Conservation (phyloP, 179 eudicot species). For the Drosera spatulata region DNA sequence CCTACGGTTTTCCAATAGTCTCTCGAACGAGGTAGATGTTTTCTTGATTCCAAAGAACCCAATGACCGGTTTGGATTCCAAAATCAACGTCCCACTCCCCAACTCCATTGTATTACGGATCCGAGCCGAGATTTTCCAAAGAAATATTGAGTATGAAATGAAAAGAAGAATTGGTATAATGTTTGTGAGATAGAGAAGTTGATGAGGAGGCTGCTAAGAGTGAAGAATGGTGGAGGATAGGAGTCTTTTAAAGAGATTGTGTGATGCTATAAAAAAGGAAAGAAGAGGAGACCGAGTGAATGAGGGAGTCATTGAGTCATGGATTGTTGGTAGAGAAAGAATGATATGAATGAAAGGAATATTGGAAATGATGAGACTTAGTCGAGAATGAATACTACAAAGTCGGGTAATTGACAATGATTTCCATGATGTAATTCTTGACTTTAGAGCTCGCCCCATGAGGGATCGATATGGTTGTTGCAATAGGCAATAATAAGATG, state of each 20-base stretch:
- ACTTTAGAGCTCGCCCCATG: too few relatives aligned
- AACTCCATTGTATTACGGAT: not conserved
- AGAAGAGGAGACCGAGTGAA: not conserved
- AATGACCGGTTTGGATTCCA: not conserved
- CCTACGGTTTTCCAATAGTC: not conserved
- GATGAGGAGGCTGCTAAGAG: not conserved
- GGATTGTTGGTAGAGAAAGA: not conserved
- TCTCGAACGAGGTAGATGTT: not conserved
- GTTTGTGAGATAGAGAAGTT: not conserved
- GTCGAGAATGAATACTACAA: not conserved
- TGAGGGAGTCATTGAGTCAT: not conserved
- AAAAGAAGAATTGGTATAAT: not conserved
- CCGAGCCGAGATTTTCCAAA: not conserved
- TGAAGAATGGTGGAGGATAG: not conserved
- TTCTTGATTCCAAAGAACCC: not conserved
- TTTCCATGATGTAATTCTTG: too few relatives aligned
- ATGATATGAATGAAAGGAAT: not conserved
- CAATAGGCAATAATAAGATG: too few relatives aligned
- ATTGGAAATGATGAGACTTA: not conserved
- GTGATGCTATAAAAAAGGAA: not conserved
- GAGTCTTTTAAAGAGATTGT: not conserved
- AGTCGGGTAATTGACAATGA: too few relatives aligned
- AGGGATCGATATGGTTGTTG: too few relatives aligned
- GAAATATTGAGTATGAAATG: not conserved
- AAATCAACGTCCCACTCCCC: not conserved